These are phyloP conservation scores for Pichia scutulata DNA, from an alignment of 805 yeast genomes.

Conservation along the genomic window DNA sequence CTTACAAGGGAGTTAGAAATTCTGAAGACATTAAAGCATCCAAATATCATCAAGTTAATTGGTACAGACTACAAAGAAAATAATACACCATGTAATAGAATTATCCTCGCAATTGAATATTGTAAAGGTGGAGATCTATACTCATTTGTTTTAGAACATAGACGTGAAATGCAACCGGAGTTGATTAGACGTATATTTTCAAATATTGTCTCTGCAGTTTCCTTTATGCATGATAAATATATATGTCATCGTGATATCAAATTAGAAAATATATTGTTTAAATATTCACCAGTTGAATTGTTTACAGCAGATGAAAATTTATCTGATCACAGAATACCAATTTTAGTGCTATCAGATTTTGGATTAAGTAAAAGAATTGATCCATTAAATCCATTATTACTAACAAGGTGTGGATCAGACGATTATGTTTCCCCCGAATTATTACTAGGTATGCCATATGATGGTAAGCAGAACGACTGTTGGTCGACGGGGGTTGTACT, in stretches of 20 bases:
- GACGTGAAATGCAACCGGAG: conserved; percentile 37
- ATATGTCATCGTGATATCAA: conserved; percentile 90
- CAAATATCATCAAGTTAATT: conserved; percentile 56
- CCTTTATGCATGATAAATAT: conserved; percentile 57
- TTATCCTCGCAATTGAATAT: conserved; percentile 58
- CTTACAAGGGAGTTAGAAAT: conserved; percentile 69
- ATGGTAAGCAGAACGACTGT: conserved; percentile 83
- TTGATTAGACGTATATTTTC: conserved; percentile 57
- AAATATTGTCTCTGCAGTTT: conserved; percentile 63
- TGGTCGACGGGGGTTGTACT: conserved; percentile 96
- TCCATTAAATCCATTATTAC: conserved; percentile 51
- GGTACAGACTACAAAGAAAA: conserved; percentile 33
- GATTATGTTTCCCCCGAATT: conserved; percentile 96
- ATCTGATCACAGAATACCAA: conserved; percentile 10
- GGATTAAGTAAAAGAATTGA: conserved; percentile 74
- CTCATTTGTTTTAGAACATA: conserved; percentile 43
- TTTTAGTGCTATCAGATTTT: conserved; percentile 73
- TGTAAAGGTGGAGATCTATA: conserved; percentile 83
- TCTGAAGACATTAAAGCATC: conserved; percentile 50
- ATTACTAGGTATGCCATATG: conserved; percentile 82
- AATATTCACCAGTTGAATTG: conserved; percentile 29
- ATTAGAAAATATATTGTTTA: conserved; percentile 68
- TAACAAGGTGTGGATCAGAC: conserved; percentile 92
- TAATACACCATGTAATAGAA: conserved; percentile 7
- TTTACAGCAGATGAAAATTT: conserved; percentile 6